Percentiles rank a stretch among this genome's conserved stretches.
phyloP scores from a whole-genome alignment of 2,329 filamentous ascomycete species.

The Calonectria crousiana region DNA sequence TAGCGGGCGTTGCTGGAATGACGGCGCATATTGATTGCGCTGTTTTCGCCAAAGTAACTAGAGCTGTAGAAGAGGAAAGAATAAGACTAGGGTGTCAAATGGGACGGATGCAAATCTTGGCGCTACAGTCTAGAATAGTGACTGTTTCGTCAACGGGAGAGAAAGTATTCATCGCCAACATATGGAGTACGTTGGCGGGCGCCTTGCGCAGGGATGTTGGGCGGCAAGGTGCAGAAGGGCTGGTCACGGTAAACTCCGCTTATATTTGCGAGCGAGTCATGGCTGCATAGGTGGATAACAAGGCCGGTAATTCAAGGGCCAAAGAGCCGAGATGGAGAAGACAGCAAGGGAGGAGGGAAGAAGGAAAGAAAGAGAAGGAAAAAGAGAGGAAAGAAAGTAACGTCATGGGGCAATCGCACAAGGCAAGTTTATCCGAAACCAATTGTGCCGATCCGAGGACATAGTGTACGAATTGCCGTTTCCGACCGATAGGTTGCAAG shows the following conservation, averaged over 20 bases:
- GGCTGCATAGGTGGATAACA: constrained; percentile 2
- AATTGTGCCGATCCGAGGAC: neutral
- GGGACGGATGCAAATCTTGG: neutral
- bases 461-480: neutral
- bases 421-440: neutral
- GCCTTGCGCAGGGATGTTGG: constrained; percentile 2
- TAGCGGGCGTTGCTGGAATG: neutral
- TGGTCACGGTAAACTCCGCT: neutral
- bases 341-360: neutral
- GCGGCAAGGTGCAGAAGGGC: constrained; percentile 3
- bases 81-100: neutral
- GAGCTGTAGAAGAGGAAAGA: neutral
- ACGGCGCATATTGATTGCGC: neutral
- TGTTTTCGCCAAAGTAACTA: neutral
- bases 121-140: neutral
- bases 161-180: neutral
- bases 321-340: constrained; percentile 3
- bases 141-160: neutral
- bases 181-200: neutral
- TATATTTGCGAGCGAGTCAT: constrained; percentile 13
- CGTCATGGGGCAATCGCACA: neutral
- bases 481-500: neutral
- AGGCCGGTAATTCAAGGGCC: neutral
- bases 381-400: neutral
- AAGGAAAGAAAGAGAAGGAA: neutral